phyloP scores from a whole-genome alignment of 2,329 filamentous ascomycete genomes.

The Esteya vermicola region DNA sequence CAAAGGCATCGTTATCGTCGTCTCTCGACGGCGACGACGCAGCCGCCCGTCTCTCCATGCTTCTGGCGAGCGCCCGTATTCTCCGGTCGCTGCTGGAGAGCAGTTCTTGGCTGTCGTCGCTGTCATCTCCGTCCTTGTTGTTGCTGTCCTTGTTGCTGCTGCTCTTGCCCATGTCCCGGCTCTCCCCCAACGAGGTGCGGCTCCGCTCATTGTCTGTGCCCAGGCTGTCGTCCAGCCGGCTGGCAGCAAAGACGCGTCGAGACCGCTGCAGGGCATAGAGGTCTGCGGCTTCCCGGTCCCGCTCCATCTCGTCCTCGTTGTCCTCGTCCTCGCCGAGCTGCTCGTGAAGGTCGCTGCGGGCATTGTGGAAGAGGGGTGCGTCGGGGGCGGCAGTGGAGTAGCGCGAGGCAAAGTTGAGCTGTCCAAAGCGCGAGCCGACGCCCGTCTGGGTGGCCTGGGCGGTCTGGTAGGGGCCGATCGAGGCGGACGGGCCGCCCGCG shows the following conservation, averaged over 20 bases:
- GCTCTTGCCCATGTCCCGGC: too few relatives aligned
- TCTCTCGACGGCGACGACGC: neutral
- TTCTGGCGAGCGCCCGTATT: constrained; percentile 12
- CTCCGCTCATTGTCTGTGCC: constrained; percentile 65
- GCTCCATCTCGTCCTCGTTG: constrained; percentile 83
- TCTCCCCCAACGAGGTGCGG: constrained; percentile 37
- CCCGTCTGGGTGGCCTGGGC: too few relatives aligned
- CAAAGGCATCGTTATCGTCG: neutral
- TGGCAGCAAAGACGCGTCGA: constrained; percentile 72
- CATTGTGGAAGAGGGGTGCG: constrained; percentile 88
- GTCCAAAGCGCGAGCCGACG: constrained; percentile 58
- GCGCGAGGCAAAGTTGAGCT: constrained; percentile 59
- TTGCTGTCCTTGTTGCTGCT: too few relatives aligned
- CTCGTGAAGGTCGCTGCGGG: constrained; percentile 79
- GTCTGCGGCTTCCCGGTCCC: constrained; percentile 84
- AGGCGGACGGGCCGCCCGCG: constrained; percentile 20
- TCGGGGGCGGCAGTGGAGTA: constrained; percentile 55
- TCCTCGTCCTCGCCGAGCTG: constrained; percentile 55
- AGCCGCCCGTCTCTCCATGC: neutral
- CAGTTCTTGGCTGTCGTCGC: constrained; percentile 16
- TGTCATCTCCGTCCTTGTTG: neutral
- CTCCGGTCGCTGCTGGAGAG: constrained; percentile 18
- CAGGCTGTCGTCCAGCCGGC: constrained; percentile 70
- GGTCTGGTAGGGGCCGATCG: constrained; percentile 61
- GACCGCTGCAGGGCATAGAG: constrained; percentile 85